Percentiles rank a stretch among this genome's conserved stretches.
Conservation (phyloP, 1,284 basidiomycete species). For the Ustilago curta region DNA sequence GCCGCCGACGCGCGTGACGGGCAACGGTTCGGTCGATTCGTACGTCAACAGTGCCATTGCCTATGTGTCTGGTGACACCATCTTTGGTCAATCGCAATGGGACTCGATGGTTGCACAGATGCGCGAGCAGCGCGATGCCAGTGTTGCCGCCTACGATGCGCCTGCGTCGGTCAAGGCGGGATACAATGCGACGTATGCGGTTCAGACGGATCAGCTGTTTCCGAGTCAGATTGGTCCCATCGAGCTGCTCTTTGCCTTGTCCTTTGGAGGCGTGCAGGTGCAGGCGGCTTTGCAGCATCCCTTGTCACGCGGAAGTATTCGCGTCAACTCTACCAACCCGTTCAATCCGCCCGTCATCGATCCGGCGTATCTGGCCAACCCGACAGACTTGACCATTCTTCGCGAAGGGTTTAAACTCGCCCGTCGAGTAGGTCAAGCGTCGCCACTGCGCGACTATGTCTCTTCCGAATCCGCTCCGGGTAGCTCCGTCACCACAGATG, state of each 20-base stretch:
- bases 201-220: conserved; percentile 72
- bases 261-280: conserved; percentile 69
- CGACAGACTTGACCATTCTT: conserved; percentile 73
- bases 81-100: conserved; percentile 70
- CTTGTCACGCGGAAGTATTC: conserved; percentile 72
- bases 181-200: conserved; percentile 76
- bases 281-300: conserved; percentile 79
- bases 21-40: conserved; percentile 73
- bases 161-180: conserved; percentile 74
- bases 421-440: conserved; percentile 70
- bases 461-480: conserved; percentile 45
- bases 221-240: conserved; percentile 45
- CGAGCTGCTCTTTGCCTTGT: conserved; percentile 57
- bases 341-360: conserved; percentile 76
- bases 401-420: conserved; percentile 76
- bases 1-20: conserved; percentile 41
- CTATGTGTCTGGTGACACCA: conserved; percentile 75
- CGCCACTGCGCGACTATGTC: conserved; percentile 38
- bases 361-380: conserved; percentile 73
- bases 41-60: conserved; percentile 78
- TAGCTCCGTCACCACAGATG: conserved; percentile 68
- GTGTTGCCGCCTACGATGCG: conserved; percentile 72
- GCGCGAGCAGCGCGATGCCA: conserved; percentile 30
- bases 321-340: conserved; percentile 74
- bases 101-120: conserved; percentile 38